Evolutionary conservation across 208 protist species (phyloP), one percentile per base, ranked within the genome.

Genomic region (Herpetomonas muscarum): DNA sequence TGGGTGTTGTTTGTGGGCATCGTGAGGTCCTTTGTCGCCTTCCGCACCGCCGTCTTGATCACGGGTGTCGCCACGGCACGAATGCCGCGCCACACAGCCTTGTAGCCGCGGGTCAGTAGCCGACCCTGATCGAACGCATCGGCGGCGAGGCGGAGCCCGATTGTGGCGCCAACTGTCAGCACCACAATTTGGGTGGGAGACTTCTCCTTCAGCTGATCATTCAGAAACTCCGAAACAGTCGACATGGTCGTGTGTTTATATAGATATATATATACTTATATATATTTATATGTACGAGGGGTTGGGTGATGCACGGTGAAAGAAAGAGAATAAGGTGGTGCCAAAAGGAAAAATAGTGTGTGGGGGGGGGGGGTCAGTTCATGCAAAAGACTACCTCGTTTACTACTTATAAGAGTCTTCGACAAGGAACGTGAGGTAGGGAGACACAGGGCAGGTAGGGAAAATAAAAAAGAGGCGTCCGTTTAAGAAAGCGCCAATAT

Each of bases 1-100:
- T 92, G 73, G n/a, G 73, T 71, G 25, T 81, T 63, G 24, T 56
- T 80, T 26, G 73, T 52, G 13, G 82, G 88, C 77, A 95, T 85
- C 60, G 76, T 90, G 28, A 95, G 59, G 12, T 1, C 36, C 10
- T 58, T 63, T 0, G 46, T 34, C 0, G 61, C 67, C 25, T 79
- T 76, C 41, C 69, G 70, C 2, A 92, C 69, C 32, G 87, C 31
- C 15, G 36, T 21, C 4, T 70, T 51, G 58, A 95, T 91, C 37
- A 91, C 51, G 22, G 82, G 83, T 4, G 64, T 52, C 4, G 72
- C 82, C 25, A 92, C 24, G 6, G 7, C 22, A 44, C 85, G 79
- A 19, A 95, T 60, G 22, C 62, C 65, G 29, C 81, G 67, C 77
- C 79, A 92, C 34, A 74, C 59, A 0, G 70, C 48, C 22, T 74